Conservation (phyloP, 2,329 filamentous ascomycete species). For the Coniochaeta sp. region DNA sequence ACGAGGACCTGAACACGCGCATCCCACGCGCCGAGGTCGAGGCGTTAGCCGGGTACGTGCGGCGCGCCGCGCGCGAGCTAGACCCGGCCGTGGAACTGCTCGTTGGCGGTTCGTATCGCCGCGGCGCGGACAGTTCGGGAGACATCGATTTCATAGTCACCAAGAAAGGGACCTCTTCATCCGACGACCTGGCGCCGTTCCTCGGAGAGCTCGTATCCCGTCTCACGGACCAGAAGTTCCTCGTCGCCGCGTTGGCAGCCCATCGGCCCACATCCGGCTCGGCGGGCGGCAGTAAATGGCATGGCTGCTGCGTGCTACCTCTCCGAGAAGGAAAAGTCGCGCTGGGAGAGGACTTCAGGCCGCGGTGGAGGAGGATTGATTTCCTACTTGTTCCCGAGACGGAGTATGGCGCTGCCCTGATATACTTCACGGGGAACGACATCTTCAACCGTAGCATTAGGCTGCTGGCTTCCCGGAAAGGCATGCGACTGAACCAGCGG, state of each 20-base stretch:
- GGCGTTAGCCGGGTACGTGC: slow-evolving; percentile 59
- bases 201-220: slow-evolving; percentile 55
- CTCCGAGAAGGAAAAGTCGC: slow-evolving; percentile 15
- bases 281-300: slow-evolving; percentile 72
- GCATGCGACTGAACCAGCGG: slow-evolving; percentile 77
- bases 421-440: slow-evolving; percentile 97
- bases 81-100: slow-evolving; percentile 63
- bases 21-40: slow-evolving; percentile 75
- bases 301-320: slow-evolving; percentile 73
- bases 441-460: slow-evolving; percentile 87
- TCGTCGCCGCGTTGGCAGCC: slow-evolving; percentile 62
- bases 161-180: slow-evolving; percentile 46
- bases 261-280: slow-evolving; percentile 24
- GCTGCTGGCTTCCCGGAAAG: slow-evolving; percentile 66
- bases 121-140: slow-evolving; percentile 65
- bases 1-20: slow-evolving; percentile 68
- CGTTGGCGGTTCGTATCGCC: slow-evolving; percentile 77
- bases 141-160: slow-evolving; percentile 86
- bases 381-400: slow-evolving; percentile 73
- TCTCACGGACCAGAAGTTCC: slow-evolving; percentile 55
- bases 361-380: slow-evolving; percentile 74
- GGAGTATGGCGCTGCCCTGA: slow-evolving; percentile 74
- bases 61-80: slow-evolving; percentile 45
- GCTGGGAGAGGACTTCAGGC: slow-evolving; percentile 19
- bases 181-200: slow-evolving; percentile 52